Base-by-base conservation (phyloP, 768 basidiomycete genomes). In the Serendipita vermifera region DNA sequence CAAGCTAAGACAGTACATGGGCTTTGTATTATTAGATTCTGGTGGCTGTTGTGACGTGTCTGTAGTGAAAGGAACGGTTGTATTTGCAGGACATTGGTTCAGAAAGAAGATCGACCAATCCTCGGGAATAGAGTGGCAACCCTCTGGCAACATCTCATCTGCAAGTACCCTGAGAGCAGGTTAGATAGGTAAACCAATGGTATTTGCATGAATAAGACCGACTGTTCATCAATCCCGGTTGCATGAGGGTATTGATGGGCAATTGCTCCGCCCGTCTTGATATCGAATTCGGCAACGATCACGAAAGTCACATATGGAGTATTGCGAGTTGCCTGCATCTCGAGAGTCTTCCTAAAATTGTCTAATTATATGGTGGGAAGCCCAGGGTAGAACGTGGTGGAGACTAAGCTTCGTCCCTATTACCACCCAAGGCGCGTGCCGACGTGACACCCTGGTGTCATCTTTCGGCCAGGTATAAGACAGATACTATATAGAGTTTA, bases 91-190 rank as follows among this genome's bases (percentile, higher is more conserved):
- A 0, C 87, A 90, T 70, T 97, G 96, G 66, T 97, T 97, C 57
- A 99, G 78, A 69, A 94, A 96, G 76, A 99, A 99, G 39, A 97
- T 82, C 3, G 96, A 98, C 93, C 93, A 98, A 69, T 98, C 96
- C 67, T 94, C 90, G 22, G 85, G 71, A 59, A 94, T 87, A 53
- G 85, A 81, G 71, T 99, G 94, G 29, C 92, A 96, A 4, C 96
- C 96, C 68, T 99, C 96, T 9, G 96, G 96, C 20, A 99, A 78
- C 96, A 99, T 99, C 59, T 94, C 78, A 72, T 94, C 94, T 3
- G 96, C 96, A 3, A 99, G 76, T 15, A 93, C 78, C 56, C 93
- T 97, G 57, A 35, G 27, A 5, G 20, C 1, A 17, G n/a, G n/a
- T 29, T 5, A 13, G 32, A 33, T 2, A 55, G 43, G 3, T 6